Percentiles rank a stretch among this genome's conserved stretches.
phyloP scores from a whole-genome alignment of 2,329 filamentous ascomycete species.

The Ophiostoma sp. region DNA sequence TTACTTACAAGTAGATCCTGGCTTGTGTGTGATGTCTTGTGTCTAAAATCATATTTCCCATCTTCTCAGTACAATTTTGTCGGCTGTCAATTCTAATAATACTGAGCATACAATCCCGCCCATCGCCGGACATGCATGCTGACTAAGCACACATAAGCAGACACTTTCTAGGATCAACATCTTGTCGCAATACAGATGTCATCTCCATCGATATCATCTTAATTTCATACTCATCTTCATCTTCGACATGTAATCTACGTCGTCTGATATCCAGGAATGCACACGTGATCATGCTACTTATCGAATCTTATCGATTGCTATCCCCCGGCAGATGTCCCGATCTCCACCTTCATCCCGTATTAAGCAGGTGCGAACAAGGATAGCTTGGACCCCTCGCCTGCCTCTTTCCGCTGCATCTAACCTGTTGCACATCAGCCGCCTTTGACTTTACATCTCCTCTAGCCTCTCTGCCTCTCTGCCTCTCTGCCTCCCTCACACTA shows the following conservation, averaged over 20 bases:
- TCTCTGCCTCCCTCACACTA: neutral
- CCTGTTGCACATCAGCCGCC: neutral
- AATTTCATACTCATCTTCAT: neutral
- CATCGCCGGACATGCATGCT: neutral
- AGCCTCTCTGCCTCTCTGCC: neutral
- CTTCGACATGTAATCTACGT: neutral
- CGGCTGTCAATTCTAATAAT: neutral
- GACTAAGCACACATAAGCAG: neutral
- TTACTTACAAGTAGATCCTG: too few relatives aligned
- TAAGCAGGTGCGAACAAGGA: conserved; percentile 7
- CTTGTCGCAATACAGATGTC: neutral
- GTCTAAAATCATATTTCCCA: too few relatives aligned
- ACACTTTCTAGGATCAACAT: too few relatives aligned
- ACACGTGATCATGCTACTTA: neutral
- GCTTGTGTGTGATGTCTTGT: too few relatives aligned
- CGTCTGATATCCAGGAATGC: neutral
- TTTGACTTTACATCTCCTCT: neutral
- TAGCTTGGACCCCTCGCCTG: neutral
- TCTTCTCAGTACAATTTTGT: too few relatives aligned
- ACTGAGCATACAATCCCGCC: neutral
- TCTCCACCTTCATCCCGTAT: conserved; percentile 4
- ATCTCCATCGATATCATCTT: neutral
- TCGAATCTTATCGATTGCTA: neutral
- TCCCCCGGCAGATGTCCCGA: neutral
- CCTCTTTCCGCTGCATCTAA: conserved; percentile 1